These are phyloP conservation scores for Verticillium isaacii DNA, from an alignment of 2,329 filamentous ascomycete genomes.

Conservation along the genomic window DNA sequence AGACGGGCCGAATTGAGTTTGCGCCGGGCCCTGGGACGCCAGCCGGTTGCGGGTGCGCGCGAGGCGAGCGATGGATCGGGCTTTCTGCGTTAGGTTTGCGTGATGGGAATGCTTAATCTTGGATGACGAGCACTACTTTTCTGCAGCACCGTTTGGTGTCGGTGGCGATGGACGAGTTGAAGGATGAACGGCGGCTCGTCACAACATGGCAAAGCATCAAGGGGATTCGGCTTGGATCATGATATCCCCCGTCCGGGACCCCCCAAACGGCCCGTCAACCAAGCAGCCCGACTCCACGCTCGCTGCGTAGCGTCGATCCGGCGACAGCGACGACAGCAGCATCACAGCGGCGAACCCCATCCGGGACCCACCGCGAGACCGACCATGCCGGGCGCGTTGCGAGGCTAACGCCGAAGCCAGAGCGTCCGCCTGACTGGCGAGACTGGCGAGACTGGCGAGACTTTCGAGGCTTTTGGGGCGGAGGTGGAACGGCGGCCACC, in stretches of 20 bases:
- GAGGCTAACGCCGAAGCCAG: neutral
- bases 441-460: no score
- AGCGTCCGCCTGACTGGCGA: neutral
- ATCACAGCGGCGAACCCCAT: neutral
- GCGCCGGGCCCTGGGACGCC: neutral
- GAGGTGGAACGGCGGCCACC: neutral
- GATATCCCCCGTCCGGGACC: no score
- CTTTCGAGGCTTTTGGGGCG: neutral
- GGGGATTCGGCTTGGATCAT: no score
- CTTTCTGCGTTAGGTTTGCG: neutral
- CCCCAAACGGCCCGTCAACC: no score
- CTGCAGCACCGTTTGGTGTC: neutral
- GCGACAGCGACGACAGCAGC: neutral
- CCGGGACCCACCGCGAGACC: neutral
- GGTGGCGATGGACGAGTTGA: no score
- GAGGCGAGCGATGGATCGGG: neutral
- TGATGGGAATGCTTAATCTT: neutral
- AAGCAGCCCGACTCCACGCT: no score
- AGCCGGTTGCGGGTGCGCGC: neutral
- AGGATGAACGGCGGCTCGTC: no score
- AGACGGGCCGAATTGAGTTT: neutral
- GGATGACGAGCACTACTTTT: neutral
- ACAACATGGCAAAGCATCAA: no score
- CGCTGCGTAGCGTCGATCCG: neutral
- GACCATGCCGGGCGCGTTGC: neutral